Evolutionary conservation across 805 yeast genomes (phyloP), one percentile per base, ranked within the genome.

Genomic region (Lipomyces spencermartinsiae): DNA sequence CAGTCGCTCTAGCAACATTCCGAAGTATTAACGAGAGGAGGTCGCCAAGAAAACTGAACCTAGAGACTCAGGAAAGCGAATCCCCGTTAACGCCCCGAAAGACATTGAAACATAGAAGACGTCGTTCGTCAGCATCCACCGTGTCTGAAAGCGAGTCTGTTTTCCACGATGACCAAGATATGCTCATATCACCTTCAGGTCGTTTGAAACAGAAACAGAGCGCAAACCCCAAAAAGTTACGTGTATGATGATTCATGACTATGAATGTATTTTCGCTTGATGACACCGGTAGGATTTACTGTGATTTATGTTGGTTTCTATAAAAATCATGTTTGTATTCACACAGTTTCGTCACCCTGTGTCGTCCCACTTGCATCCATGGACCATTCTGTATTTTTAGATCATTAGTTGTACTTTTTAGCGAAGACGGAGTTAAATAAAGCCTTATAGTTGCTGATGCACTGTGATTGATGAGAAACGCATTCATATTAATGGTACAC

Each of bases 111-210:
- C 73, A 80, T 10, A 73, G 81, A 9, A 73, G 81, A 10, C 22
- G 7, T 6, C 74, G 76, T 9, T 76, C 79, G 39, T 74, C 77
- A 61, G 78, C 80, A 9, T 77, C 81, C 2, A 79, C 80, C 6
- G 74, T 74, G n/a, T 74, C 80, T 7, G 75, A 62, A 33, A 46
- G n/a, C 12, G 49, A 39, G 16, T 14, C 49, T 14, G 49, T 8
- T 53, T 25, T 6, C 8, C 3, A 8, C 10, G 34, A 53, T 16
- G n/a, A 19, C 33, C 14, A 7, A 14, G 56, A 53, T 22, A n/a
- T 4, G 6, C 12, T 49, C 19, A n/a, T 22, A 49, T n/a, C 54
- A 22, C 54, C 54, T 19, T 49, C 54, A 22, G 29, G 25, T 49
- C 29, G 29, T 5, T 49, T n/a, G 29, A 49, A 49, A 22, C 10